These are phyloP conservation scores for Allomyces macrogynus DNA, from an alignment of 192 early-diverging fungal genomes.

Conservation along the genomic window DNA sequence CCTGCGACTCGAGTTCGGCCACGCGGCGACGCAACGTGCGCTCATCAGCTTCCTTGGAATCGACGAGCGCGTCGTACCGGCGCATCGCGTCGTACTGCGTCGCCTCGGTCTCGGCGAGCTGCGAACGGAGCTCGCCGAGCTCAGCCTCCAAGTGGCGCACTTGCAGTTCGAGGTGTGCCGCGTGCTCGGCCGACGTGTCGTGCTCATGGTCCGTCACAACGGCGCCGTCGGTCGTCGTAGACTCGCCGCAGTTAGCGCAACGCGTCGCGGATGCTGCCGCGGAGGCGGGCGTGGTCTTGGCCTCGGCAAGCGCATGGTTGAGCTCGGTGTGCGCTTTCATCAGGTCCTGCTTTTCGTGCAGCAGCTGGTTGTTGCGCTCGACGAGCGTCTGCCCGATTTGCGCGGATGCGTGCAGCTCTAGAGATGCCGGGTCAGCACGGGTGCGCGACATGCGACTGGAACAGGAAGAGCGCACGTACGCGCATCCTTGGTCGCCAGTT, in stretches of 20 bases:
- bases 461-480: no score
- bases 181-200: neutral
- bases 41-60: no score
- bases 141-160: no score
- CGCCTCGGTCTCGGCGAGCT: no score
- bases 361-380: neutral
- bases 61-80: no score
- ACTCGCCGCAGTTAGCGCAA: neutral
- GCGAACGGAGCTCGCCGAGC: no score
- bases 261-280: neutral
- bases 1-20: neutral
- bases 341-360: neutral
- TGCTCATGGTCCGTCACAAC: neutral
- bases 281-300: neutral
- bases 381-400: no score
- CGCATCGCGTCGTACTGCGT: no score
- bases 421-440: neutral
- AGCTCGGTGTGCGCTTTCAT: neutral
- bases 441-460: neutral
- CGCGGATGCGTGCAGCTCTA: no score
- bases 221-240: neutral
- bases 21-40: no score
- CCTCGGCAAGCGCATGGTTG: neutral
- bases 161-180: neutral
- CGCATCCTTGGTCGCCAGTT: neutral